A percentile compares a stretch with the other conserved stretches of the same genome.
phyloP scores from a whole-genome alignment of 306 rosid genomes.

The Crataegus laevigata region DNA sequence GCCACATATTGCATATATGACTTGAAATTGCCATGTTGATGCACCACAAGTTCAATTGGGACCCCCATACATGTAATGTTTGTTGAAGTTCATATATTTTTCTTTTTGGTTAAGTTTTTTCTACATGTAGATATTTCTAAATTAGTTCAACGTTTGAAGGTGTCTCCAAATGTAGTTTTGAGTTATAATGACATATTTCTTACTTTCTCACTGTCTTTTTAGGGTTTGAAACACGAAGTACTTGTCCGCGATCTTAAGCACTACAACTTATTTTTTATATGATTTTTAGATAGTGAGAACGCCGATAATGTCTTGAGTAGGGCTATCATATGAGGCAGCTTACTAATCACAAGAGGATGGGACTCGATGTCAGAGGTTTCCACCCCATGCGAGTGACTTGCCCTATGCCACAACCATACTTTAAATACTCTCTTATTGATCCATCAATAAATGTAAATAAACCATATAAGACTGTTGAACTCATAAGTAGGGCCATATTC shows the following conservation, averaged over 20 bases:
- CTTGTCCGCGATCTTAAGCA: neutral
- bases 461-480: neutral
- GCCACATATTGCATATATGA: neutral
- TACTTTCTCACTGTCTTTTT: too few species aligned
- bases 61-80: slow-evolving; percentile 18
- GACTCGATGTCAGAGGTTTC: too few species aligned
- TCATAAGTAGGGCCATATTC: neutral
- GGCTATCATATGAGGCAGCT: too few species aligned
- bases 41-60: slow-evolving; percentile 54
- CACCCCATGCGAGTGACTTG: too few species aligned
- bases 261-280: neutral
- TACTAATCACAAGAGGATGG: too few species aligned
- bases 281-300: too few species aligned
- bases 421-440: too few species aligned
- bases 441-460: neutral
- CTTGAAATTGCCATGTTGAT: slow-evolving; percentile 40
- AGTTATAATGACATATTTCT: neutral
- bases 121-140: neutral
- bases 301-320: neutral
- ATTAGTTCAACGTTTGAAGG: neutral
- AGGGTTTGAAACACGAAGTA: neutral
- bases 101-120: neutral
- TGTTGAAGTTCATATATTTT: slow-evolving; percentile 1
- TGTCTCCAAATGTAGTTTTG: too few species aligned
- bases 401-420: too few species aligned